Percentiles rank a stretch among this genome's conserved stretches.
These are phyloP conservation scores for Rhododendron ferrugineum DNA, from an alignment of 148 eudicot genomes.

Conservation along the genomic window DNA sequence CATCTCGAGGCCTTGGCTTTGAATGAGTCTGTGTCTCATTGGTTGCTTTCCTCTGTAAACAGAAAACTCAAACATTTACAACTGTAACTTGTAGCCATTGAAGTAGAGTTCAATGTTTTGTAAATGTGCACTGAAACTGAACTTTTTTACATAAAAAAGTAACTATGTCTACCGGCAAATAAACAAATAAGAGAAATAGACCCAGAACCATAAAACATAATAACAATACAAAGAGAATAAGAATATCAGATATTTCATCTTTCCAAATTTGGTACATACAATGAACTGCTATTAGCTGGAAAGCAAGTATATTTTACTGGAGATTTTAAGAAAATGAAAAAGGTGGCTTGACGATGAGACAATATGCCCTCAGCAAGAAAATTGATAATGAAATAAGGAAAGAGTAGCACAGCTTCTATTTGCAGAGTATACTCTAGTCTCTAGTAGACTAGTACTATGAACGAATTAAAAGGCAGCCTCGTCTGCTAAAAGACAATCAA, in stretches of 20 bases:
- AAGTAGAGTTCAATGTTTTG: background rate
- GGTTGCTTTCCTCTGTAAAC: slow-evolving; percentile 65
- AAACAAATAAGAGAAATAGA: background rate
- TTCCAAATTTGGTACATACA: background rate
- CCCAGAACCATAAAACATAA: background rate
- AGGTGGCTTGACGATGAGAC: background rate
- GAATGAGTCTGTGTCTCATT: slow-evolving; percentile 48
- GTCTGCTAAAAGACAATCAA: background rate
- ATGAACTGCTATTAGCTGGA: background rate
- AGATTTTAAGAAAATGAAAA: background rate
- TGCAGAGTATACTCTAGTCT: background rate
- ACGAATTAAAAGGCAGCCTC: background rate
- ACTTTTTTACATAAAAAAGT: background rate
- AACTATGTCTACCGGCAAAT: background rate
- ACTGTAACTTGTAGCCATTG: background rate
- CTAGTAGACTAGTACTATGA: background rate
- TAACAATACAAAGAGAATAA: background rate
- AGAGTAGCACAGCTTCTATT: background rate
- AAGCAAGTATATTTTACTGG: background rate
- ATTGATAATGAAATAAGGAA: background rate
- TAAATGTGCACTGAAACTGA: background rate
- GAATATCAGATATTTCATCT: background rate
- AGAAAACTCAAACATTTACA: slow-evolving; percentile 2
- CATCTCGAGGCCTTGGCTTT: slow-evolving; percentile 42
- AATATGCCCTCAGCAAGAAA: background rate